Conservation (phyloP, 352 stramenopile genomes). For the Globisporangium perplexum region DNA sequence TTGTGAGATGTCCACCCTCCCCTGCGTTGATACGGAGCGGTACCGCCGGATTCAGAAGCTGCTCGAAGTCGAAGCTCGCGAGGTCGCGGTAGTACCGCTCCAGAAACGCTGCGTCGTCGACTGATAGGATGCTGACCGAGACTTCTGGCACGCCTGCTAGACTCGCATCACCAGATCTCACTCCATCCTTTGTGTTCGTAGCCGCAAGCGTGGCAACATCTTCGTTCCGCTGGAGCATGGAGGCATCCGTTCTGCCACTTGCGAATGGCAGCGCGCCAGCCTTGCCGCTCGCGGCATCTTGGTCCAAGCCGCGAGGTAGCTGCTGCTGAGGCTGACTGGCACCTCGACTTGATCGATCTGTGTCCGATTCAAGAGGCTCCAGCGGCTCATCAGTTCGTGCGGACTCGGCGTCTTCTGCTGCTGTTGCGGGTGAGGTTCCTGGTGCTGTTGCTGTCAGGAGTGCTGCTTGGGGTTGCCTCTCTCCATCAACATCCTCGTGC, state of each 20-base stretch:
- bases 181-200: background rate
- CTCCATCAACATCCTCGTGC: background rate
- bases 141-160: background rate
- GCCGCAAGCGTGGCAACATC: background rate
- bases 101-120: constrained; percentile 10
- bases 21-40: constrained; percentile 1
- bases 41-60: constrained; percentile 33
- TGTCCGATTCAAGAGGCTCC: background rate
- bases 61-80: constrained; percentile 43
- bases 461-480: background rate
- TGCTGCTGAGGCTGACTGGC: too few species aligned
- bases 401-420: background rate
- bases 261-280: too few species aligned
- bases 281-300: too few species aligned
- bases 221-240: too few species aligned
- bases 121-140: background rate
- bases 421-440: too few species aligned
- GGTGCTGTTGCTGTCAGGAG: background rate
- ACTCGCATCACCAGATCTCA: background rate
- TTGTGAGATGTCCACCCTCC: background rate
- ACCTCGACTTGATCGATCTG: too few species aligned
- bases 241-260: too few species aligned
- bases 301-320: too few species aligned
- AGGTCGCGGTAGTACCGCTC: constrained; percentile 26
- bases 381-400: background rate